Evolutionary conservation across 495 filamentous ascomycete species (phyloP), one percentile per base, ranked within the genome.

Genomic region (Halenospora varia): DNA sequence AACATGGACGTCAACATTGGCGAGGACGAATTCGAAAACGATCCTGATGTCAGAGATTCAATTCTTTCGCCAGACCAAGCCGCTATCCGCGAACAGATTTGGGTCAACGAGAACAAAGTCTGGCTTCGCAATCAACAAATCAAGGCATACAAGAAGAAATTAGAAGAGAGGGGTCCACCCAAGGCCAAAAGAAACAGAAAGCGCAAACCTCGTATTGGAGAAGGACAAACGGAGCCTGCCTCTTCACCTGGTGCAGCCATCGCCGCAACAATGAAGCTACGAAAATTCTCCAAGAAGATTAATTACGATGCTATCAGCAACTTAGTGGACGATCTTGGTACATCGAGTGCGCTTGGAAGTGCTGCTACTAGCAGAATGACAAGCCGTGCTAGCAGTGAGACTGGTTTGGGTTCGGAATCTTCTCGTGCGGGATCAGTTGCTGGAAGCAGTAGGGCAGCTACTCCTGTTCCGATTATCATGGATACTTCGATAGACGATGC

Each of bases 71-170:
- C 82, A 4, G 75, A 75, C 2, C 93, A 97, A 70, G 76, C 83
- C 1, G 77, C 78, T 3, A 77, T 92, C 60, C 96, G 96, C 66
- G 90, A 96, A 68, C 77, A 79, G 45, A 89, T 97, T 52, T 98
- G 94, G 94, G 81, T 91, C n/a, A 88, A 92, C 57, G 83, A 89
- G 62, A 97, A 97, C 71, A 88, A 90, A 64, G 89, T 93, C 52
- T 98, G 89, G 72, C 77, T 98, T 39, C 87, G 92, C 3, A 78
- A 82, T 20, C 82, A 92, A 68, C 89, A 96, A 68, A 82, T 85
- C 48, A 93, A 91, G 70, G 75, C 80, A 2, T 81, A 90, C 35
- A 80, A 86, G 26, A 76, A 82, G 53, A 82, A 85, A 53, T 70
- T 90, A 54, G 76, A 80, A 3, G 77, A 77, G 25, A 79, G 79